Base-by-base conservation (phyloP, 148 eudicot species). In the Nyssa sinensis region DNA sequence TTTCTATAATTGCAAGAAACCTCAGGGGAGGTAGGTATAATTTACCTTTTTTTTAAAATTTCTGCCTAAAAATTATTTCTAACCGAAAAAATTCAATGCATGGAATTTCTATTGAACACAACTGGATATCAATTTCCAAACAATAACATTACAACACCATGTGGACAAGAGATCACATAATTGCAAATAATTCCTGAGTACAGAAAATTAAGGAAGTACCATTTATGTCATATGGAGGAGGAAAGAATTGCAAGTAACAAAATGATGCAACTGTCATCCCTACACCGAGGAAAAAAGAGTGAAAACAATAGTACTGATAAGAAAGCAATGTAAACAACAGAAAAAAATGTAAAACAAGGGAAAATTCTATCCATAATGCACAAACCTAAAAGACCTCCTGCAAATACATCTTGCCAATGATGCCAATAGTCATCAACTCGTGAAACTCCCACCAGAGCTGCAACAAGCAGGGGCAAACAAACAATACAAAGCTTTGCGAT, bases 401-500 rank as follows among this genome's bases (percentile, higher is more conserved):
- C 88, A 75, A 94, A 94, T 19, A 94, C 97, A 81, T 94, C 98
- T 83, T 92, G 93, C 98, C 97, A 94, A 66, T 94, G 97, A 65
- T 94, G 98, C 98, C 97, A 94, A 59, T 92, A 94, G 84, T 94
- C 98, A 85, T 92, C 96, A 30, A 94, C 96, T 61, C 98, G 92
- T 28, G 98, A 90, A 78, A 94, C 87, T 24, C 71, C 96, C 24
- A 94, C 97, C 35, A 94, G 86, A 62, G 91, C 79, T 77, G 97
- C 97, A 25, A 71, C 58, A 29, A 94, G 91, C 27, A 94, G 64
- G 10, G 96, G 94, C 16, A 81, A 60, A 74, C 90, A 71, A 44
- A 89, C 77, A 31, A 92, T 74, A 81, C 98, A 94, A 17, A 94
- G 90, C 71, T 94, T 94, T 35, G 93, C 97, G 53, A 89, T 81